A percentile compares a stretch with the other conserved stretches of the same genome.
These are phyloP conservation scores for Trichoderma harzianum DNA, from an alignment of 2,329 filamentous ascomycete species.

Conservation along the genomic window DNA sequence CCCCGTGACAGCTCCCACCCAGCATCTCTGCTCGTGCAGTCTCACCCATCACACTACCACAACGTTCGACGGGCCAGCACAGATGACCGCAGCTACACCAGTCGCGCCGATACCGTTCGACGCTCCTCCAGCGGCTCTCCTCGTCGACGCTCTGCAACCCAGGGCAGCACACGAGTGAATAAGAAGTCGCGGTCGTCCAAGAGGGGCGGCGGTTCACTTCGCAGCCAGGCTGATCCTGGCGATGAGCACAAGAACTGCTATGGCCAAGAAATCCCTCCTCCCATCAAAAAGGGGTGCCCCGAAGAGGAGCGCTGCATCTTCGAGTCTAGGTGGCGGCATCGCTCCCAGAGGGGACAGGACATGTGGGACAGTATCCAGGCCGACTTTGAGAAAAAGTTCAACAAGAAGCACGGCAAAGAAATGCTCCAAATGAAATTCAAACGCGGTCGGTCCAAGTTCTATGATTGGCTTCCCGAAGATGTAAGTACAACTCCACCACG, in stretches of 20 bases:
- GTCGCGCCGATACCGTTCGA: conserved; percentile 13
- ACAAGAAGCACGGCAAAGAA: conserved; percentile 42
- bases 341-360: conserved; percentile 50
- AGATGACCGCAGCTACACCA: conserved; percentile 20
- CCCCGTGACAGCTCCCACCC: conserved; percentile 23
- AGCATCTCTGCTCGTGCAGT: conserved; percentile 25
- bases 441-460: conserved; percentile 47
- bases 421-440: conserved; percentile 56
- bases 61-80: conserved; percentile 25
- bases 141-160: conserved; percentile 25
- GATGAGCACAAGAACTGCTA: conserved; percentile 37
- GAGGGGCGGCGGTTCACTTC: conserved; percentile 12
- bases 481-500: conserved; percentile 37
- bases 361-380: conserved; percentile 56
- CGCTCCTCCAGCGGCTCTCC: conserved; percentile 29
- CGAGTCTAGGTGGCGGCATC: conserved; percentile 44
- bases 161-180: conserved; percentile 26
- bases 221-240: conserved; percentile 23
- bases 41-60: conserved; percentile 24
- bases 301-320: conserved; percentile 49
- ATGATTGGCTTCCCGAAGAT: conserved; percentile 48
- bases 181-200: conserved; percentile 24
- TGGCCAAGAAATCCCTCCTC: conserved; percentile 34
- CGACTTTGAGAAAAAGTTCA: conserved; percentile 38
- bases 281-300: conserved; percentile 44